Conservation (phyloP, 2,329 filamentous ascomycete species). For the Microdochium bolleyi region DNA sequence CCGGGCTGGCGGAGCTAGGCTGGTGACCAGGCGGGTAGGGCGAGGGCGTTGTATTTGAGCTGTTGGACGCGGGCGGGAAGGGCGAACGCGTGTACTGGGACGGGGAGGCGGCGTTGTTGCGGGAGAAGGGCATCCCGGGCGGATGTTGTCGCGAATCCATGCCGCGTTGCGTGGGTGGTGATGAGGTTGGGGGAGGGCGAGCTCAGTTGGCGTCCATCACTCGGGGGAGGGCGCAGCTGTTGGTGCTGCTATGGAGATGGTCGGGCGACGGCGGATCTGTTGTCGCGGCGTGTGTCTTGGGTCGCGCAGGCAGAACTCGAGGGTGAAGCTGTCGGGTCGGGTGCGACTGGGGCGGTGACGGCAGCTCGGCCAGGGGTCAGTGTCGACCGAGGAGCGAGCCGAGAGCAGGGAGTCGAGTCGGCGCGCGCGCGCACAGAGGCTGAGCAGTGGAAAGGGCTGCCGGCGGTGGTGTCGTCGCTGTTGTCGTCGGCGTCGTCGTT, state of each 20-base stretch:
- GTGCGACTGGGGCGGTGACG: background rate
- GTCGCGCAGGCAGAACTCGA: background rate
- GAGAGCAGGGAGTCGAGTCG: too few relatives aligned
- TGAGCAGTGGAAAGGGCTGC: too few relatives aligned
- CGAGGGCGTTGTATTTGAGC: constrained; percentile 3
- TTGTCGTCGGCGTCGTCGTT: too few relatives aligned
- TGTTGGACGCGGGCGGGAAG: constrained; percentile 2
- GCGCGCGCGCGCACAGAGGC: too few relatives aligned
- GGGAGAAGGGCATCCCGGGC: constrained; percentile 4
- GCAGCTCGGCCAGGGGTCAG: background rate
- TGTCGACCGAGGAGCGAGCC: background rate
- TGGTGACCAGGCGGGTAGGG: constrained; percentile 9
- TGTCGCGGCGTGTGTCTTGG: background rate
- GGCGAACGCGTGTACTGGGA: constrained; percentile 8
- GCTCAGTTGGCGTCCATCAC: background rate
- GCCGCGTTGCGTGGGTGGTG: background rate
- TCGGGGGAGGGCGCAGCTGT: background rate
- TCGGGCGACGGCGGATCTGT: background rate
- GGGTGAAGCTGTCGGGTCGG: background rate
- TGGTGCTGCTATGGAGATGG: background rate
- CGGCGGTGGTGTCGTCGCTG: too few relatives aligned
- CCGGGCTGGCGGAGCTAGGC: constrained; percentile 15
- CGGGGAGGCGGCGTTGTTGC: constrained; percentile 5
- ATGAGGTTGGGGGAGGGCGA: background rate
- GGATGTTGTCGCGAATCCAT: constrained; percentile 1